Conservation (phyloP, 2,329 filamentous ascomycete species). For the Neopestalotiopsis sp. region DNA sequence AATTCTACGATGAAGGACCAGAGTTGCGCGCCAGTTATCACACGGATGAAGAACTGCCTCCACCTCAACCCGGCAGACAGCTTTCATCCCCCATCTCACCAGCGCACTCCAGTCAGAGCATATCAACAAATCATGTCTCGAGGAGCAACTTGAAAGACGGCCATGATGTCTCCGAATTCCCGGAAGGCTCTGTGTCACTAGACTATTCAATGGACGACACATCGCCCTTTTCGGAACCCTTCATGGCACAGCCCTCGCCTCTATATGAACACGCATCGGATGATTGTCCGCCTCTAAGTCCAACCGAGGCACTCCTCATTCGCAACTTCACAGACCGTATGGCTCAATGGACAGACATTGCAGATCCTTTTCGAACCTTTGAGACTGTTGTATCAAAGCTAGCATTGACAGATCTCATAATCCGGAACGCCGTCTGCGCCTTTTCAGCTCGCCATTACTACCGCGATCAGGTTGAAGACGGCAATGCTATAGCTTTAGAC, state of each 20-base stretch:
- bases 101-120: not conserved
- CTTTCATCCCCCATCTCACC: not conserved
- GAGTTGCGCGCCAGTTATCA: constrained; percentile 4
- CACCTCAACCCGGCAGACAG: not conserved
- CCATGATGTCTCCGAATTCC: not conserved
- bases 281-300: not conserved
- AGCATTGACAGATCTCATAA: constrained; percentile 6
- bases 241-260: not conserved
- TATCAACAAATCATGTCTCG: not conserved
- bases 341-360: constrained; percentile 14
- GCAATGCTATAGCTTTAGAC: constrained; percentile 5
- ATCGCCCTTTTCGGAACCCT: not conserved
- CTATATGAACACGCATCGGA: not conserved
- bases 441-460: constrained; percentile 14
- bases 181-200: not conserved
- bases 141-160: not conserved
- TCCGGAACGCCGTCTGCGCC: constrained; percentile 11
- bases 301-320: constrained; percentile 5
- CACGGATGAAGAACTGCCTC: not conserved
- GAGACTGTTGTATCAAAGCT: constrained; percentile 6
- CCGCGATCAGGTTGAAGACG: constrained; percentile 6
- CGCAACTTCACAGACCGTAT: constrained; percentile 13
- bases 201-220: constrained; percentile 3
- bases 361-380: constrained; percentile 10
- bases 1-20: constrained; percentile 9